Conservation (phyloP, 257 asterid species). For the Solanum verrucosum region DNA sequence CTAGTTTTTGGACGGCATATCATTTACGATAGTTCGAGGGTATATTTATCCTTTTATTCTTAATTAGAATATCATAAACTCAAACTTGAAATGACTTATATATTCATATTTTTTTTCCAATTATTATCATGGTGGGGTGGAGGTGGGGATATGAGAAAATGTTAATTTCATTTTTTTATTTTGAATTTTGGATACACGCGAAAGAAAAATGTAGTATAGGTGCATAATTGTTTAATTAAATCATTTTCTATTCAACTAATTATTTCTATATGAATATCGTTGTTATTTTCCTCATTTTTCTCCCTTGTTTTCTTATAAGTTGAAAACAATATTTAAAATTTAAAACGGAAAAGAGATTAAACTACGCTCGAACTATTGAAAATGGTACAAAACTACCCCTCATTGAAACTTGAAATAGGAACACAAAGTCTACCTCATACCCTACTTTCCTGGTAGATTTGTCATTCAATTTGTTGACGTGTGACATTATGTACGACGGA, state of each 20-base stretch:
- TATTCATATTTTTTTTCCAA: not conserved
- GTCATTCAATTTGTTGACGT: not conserved
- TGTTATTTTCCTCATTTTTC: not conserved
- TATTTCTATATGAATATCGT: too few species aligned
- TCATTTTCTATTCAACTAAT: too few species aligned
- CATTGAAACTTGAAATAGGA: not conserved
- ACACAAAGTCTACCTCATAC: not conserved
- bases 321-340: too few species aligned
- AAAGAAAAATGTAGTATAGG: not conserved
- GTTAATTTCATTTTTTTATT: not conserved
- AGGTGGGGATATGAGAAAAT: too few species aligned
- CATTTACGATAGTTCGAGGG: too few species aligned
- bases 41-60: not conserved
- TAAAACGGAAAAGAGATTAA: too few species aligned
- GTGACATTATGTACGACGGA: not conserved
- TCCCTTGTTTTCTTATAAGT: too few species aligned
- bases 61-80: too few species aligned
- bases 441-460: not conserved
- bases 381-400: too few species aligned
- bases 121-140: too few species aligned
- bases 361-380: fast-evolving
- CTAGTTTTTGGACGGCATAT: too few species aligned
- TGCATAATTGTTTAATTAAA: not conserved
- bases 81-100: not conserved
- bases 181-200: not conserved